These are phyloP conservation scores for Fraxinus albicans DNA, from an alignment of 305 asterid genomes.

Conservation along the genomic window DNA sequence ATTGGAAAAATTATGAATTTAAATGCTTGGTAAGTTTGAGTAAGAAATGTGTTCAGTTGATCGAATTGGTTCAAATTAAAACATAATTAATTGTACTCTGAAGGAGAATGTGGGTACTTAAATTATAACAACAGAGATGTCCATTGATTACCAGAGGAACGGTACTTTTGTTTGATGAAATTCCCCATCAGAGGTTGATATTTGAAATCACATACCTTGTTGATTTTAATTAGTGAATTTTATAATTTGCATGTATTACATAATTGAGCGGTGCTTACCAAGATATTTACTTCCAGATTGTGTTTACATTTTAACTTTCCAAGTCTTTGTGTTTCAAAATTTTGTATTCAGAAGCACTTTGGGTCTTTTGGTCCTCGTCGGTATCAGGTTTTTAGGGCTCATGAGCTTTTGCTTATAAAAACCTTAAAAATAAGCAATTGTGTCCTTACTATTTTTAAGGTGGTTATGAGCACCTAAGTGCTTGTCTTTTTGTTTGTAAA, in stretches of 20 bases:
- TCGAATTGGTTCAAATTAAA: not conserved
- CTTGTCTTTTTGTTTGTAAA: not conserved
- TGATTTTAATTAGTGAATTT: not conserved
- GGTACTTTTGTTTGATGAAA: not conserved
- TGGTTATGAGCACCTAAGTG: not conserved
- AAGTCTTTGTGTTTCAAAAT: not conserved
- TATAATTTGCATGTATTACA: not conserved
- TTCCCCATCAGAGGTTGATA: not conserved
- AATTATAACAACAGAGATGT: not conserved
- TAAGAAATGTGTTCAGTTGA: not conserved
- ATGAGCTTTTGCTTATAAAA: not conserved
- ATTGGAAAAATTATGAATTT: not conserved
- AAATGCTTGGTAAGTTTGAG: not conserved
- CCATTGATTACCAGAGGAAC: not conserved
- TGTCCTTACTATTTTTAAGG: not conserved
- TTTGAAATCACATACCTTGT: not conserved
- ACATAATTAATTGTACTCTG: not conserved
- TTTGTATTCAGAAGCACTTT: not conserved
- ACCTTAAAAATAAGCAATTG: not conserved
- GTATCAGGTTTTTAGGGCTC: not conserved
- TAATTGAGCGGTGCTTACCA: not conserved
- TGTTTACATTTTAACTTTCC: not conserved
- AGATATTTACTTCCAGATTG: not conserved
- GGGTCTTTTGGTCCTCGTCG: not conserved
- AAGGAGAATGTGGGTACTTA: not conserved